Evolutionary conservation across 805 yeast genomes (phyloP).

Genomic region (Dipodascus albidus): DNA sequence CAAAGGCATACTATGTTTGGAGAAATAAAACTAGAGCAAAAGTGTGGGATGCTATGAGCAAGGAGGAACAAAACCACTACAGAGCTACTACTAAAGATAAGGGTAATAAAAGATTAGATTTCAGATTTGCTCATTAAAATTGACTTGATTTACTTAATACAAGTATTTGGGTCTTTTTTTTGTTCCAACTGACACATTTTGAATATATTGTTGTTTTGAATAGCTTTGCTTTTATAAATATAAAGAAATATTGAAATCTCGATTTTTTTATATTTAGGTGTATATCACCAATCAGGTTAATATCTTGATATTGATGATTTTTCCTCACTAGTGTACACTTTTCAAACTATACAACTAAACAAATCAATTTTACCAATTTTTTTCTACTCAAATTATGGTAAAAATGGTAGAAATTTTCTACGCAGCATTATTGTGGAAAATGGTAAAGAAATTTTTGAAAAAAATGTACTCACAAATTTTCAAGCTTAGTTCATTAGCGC

Average conservation of each 20-base stretch:
- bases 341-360: too few species aligned
- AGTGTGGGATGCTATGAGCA: background rate
- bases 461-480: too few species aligned
- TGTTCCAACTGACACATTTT: background rate
- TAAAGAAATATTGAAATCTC: background rate
- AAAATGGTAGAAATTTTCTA: too few species aligned
- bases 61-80: background rate
- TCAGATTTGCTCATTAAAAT: constrained; percentile 1
- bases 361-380: too few species aligned
- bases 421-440: too few species aligned
- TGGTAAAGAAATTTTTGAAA: too few species aligned
- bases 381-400: too few species aligned
- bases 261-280: background rate
- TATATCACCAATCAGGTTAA: too few species aligned
- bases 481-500: too few species aligned
- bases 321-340: too few species aligned
- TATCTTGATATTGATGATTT: background rate
- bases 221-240: background rate
- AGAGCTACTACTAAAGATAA: background rate
- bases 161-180: background rate
- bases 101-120: constrained; percentile 2
- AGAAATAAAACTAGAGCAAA: background rate
- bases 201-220: too few species aligned
- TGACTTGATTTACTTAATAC: background rate
- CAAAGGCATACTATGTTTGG: background rate